Base-by-base conservation (phyloP, 768 basidiomycete species). In the Lactarius sanguifluus region DNA sequence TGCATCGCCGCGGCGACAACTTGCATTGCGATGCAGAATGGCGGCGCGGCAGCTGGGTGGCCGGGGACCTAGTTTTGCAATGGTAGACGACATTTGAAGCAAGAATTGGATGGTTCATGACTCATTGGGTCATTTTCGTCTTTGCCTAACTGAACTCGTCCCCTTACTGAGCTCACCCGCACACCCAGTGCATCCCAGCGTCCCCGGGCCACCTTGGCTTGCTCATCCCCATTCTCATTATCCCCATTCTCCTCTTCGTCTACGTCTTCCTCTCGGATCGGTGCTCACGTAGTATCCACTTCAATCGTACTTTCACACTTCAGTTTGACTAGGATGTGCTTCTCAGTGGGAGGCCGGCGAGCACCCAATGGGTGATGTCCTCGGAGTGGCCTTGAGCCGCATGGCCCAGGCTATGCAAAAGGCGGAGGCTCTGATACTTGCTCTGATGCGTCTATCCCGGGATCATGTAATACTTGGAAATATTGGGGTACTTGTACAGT, bases 401-500 rank as follows among this genome's bases (percentile, higher is more conserved):
- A 28, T 28, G 28, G 28, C 28, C 28, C 28, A 30, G 28, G 28
- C 28, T 3, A 30, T 3, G 28, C 28, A 30, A 2, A 30, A 30
- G 28, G 28, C 28, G 3, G 3, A 2, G 28, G 1, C 28, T 3
- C 28, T 30, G 28, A 30, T 30, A 30, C 2, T 3, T 94, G 1
- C 28, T 3, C 28, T 30, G 28, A 30, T 30, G 3, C 2, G 3
- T 94, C 73, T 98, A 96, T 1, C 94, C 96, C 79, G 97, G 92
- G 68, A 98, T 90, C 93, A 97, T 93, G 79, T 98, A 96, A 1
- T 98, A 77, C 77, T 98, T 98, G 57, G 93, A 82, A 72, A 92
- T 95, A 69, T 87, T 86, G 1, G 94, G 90, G 83, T 91, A 98
- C 75, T 90, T 94, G 60, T 79, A 76, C 36, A 98, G 59, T 79